phyloP scores from a whole-genome alignment of 192 early-diverging fungal genomes.

The Coemansia sp. region DNA sequence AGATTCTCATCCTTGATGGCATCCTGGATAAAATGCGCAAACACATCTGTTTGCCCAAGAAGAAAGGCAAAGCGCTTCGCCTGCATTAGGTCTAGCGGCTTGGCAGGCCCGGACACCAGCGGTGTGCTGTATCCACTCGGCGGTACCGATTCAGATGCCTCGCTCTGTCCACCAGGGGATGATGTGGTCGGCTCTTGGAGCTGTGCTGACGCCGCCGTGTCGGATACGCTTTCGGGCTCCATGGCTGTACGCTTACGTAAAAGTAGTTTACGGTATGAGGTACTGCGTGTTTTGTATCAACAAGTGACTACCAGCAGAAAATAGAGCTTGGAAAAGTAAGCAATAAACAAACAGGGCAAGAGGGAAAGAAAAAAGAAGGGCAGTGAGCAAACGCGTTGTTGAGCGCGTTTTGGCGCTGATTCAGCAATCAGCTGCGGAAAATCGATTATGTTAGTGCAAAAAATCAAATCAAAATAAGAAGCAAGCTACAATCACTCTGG shows the following conservation, averaged over 20 bases:
- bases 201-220: background rate
- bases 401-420: no score
- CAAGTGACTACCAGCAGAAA: background rate
- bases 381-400: no score
- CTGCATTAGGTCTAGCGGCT: slow-evolving; percentile 50
- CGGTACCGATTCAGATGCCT: slow-evolving; percentile 41
- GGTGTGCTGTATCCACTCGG: slow-evolving; percentile 53
- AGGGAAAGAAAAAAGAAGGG: slow-evolving; percentile 6
- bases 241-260: background rate
- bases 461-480: no score
- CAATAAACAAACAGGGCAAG: slow-evolving; percentile 5
- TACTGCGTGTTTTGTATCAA: background rate
- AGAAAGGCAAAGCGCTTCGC: slow-evolving; percentile 55
- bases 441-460: no score
- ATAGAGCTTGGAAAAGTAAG: slow-evolving; percentile 3
- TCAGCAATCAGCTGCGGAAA: no score
- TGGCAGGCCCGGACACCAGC: slow-evolving; percentile 22
- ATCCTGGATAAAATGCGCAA: slow-evolving; percentile 68
- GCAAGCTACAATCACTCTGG: no score
- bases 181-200: background rate
- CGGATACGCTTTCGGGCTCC: background rate
- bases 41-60: slow-evolving; percentile 68
- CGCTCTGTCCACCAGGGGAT: slow-evolving; percentile 11
- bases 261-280: background rate
- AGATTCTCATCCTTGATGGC: slow-evolving; percentile 57